Conservation (phyloP, 768 basidiomycete species). For the Multifurca ochricompacta region DNA sequence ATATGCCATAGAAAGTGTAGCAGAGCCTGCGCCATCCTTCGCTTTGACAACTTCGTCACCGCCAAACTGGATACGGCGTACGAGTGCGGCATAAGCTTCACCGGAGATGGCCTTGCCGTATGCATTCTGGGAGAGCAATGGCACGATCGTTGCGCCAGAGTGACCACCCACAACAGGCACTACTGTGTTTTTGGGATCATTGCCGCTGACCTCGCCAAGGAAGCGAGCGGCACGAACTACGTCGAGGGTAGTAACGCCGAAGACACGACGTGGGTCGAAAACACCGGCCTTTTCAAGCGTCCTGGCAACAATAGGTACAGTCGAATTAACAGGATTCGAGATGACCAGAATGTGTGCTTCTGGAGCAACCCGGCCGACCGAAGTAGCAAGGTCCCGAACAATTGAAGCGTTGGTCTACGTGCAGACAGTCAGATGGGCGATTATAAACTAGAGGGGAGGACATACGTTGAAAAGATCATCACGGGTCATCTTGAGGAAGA, state of each 20-base stretch:
- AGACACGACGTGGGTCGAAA: conserved; percentile 82
- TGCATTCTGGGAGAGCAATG: conserved; percentile 78
- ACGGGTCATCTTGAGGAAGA: conserved; percentile 71
- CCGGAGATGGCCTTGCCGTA: conserved; percentile 67
- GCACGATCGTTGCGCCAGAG: conserved; percentile 95
- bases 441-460: conserved; percentile 6
- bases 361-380: conserved; percentile 79
- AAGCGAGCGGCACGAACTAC: conserved; percentile 95
- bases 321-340: conserved; percentile 98
- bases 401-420: conserved; percentile 91
- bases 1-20: conserved; percentile 73
- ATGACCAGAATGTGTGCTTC: conserved; percentile 94
- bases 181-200: conserved; percentile 54
- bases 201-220: conserved; percentile 61
- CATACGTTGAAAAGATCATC: conserved; percentile 93
- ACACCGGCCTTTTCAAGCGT: conserved; percentile 88
- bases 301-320: conserved; percentile 93
- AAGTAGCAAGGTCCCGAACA: conserved; percentile 89
- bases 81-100: conserved; percentile 67
- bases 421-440: not conserved
- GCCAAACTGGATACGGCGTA: conserved; percentile 93
- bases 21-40: conserved; percentile 79
- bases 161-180: conserved; percentile 94
- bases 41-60: conserved; percentile 99
- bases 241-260: conserved; percentile 97